phyloP scores from a whole-genome alignment of 75 land plant genomes.

The Ceratopteris richardii region DNA sequence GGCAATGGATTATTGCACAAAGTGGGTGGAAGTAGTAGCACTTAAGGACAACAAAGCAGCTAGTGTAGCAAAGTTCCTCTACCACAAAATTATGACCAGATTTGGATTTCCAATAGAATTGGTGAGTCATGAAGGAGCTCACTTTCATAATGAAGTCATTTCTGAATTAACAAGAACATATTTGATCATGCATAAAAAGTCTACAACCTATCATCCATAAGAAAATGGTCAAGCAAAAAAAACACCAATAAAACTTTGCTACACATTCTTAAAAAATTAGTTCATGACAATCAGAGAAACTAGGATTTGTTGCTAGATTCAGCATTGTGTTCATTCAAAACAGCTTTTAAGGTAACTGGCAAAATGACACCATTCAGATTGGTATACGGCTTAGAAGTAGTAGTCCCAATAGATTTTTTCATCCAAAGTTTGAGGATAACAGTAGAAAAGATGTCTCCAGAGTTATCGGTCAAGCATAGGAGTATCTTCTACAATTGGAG shows the following conservation, averaged over 20 bases:
- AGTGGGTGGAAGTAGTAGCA: constrained; percentile 15
- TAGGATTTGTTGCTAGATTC: neutral
- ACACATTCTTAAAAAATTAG: too few relatives aligned
- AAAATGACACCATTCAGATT: constrained; percentile 4
- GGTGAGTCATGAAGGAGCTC: neutral
- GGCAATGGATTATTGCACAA: constrained; percentile 12
- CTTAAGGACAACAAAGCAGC: neutral
- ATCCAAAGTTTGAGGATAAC: neutral
- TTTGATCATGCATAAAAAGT: neutral
- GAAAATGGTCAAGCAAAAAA: too few relatives aligned
- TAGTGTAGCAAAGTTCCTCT: constrained; percentile 5
- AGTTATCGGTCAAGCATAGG: too few relatives aligned
- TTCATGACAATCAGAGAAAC: too few relatives aligned
- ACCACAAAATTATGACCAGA: constrained; percentile 1
- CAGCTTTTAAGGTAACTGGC: constrained; percentile 2
- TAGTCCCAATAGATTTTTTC: constrained; percentile 9
- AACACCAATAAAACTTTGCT: too few relatives aligned
- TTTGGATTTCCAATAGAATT: constrained; percentile 3
- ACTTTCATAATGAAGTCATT: neutral
- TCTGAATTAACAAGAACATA: neutral
- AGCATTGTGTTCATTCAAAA: neutral
- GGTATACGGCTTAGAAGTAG: constrained; percentile 8
- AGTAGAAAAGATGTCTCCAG: too few relatives aligned
- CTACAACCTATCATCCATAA: too few relatives aligned
- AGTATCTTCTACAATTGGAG: too few relatives aligned